These are phyloP conservation scores for Monosporascus sp. DNA, from an alignment of 2,329 filamentous ascomycete genomes.

Conservation along the genomic window DNA sequence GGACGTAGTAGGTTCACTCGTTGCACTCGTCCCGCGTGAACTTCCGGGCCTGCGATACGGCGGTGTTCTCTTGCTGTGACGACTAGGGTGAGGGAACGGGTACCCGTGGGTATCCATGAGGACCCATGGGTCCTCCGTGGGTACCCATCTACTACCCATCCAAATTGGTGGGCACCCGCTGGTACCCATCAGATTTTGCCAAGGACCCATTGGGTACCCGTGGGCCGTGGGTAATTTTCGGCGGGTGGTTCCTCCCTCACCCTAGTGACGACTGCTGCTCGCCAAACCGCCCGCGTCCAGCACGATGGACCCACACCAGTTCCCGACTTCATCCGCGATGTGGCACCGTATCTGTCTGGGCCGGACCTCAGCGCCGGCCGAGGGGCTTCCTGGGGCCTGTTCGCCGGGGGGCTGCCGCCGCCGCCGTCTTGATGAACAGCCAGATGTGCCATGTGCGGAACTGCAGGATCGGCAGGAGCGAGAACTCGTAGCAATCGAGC, in stretches of 20 bases:
- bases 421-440: slow-evolving; percentile 8
- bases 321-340: slow-evolving; percentile 21
- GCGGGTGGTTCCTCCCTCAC: too few relatives aligned
- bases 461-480: slow-evolving; percentile 22
- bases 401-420: neutral
- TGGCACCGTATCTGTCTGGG: slow-evolving; percentile 16
- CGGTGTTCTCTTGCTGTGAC: slow-evolving; percentile 21
- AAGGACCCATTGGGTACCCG: too few relatives aligned
- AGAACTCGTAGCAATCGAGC: slow-evolving; percentile 8
- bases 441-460: slow-evolving; percentile 25
- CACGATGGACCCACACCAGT: slow-evolving; percentile 28
- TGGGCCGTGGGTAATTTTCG: too few relatives aligned
- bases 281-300: slow-evolving; percentile 15
- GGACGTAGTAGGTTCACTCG: slow-evolving; percentile 30
- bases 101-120: too few relatives aligned
- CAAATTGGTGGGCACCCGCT: too few relatives aligned
- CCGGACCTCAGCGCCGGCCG: neutral
- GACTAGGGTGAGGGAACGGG: too few relatives aligned
- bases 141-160: too few relatives aligned
- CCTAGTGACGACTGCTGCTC: slow-evolving; percentile 2
- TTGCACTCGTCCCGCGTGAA: slow-evolving; percentile 26
- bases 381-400: too few relatives aligned
- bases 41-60: slow-evolving; percentile 27
- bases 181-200: too few relatives aligned
- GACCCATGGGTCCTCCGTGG: too few relatives aligned